Evolutionary conservation across 2,329 filamentous ascomycete species (phyloP).

Genomic region (Colletotrichum gloeosporioides): DNA sequence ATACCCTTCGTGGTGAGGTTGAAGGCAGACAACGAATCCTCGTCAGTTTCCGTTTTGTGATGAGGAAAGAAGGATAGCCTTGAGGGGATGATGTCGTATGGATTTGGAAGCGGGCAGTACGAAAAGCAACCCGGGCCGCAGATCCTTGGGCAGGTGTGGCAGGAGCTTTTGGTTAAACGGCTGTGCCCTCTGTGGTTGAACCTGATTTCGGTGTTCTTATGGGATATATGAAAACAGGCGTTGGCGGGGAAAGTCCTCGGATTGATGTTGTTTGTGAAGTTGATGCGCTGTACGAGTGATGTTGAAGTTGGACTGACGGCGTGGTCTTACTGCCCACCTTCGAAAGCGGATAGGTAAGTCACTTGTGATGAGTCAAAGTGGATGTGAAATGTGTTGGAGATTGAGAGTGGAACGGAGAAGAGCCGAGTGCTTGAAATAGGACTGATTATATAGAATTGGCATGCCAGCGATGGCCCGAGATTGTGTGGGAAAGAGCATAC

Average conservation of each 20-base stretch:
- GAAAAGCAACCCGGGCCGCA: not conserved
- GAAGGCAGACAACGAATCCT: not conserved
- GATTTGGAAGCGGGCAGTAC: not conserved
- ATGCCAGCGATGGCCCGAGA: too few species aligned
- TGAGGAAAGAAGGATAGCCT: not conserved
- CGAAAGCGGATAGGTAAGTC: too few species aligned
- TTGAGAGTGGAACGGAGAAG: too few species aligned
- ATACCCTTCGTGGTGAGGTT: accelerated
- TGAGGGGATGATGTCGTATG: not conserved
- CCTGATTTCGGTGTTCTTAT: not conserved
- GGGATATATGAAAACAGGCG: not conserved
- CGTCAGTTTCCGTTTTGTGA: not conserved
- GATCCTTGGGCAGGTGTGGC: accelerated
- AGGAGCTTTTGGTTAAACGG: not conserved
- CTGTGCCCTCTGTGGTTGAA: not conserved
- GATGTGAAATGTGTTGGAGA: too few species aligned
- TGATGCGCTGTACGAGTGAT: not conserved
- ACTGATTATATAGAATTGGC: too few species aligned
- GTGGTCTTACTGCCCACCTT: too few species aligned
- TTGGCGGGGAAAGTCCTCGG: accelerated
- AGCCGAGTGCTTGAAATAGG: too few species aligned
- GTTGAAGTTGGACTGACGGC: not conserved
- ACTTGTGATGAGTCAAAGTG: too few species aligned
- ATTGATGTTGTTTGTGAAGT: not conserved
- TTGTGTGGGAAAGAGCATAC: too few species aligned